These are phyloP conservation scores for Austropuccinia psidii DNA, from an alignment of 1,284 basidiomycete species.

Conservation along the genomic window DNA sequence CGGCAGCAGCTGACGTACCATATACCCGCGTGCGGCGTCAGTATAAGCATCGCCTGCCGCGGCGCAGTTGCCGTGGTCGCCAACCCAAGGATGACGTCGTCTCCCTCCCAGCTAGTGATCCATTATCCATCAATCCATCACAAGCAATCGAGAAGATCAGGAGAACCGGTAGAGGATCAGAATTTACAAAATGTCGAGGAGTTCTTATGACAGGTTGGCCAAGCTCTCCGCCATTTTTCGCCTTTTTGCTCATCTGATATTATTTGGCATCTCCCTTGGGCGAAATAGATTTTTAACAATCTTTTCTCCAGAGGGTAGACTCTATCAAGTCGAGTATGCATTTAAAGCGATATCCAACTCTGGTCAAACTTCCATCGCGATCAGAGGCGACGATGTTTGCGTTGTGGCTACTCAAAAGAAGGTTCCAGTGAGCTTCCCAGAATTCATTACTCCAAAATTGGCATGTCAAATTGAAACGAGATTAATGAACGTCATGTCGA, in stretches of 20 bases:
- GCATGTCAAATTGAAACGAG: neutral
- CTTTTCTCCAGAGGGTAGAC: constrained; percentile 51
- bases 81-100: too few species aligned
- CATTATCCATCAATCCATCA: too few species aligned
- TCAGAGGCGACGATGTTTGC: constrained; percentile 85
- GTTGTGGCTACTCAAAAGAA: constrained; percentile 98
- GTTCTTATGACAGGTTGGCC: constrained; percentile 43
- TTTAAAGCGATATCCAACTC: constrained; percentile 99
- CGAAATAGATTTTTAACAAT: constrained; percentile 49
- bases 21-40: too few species aligned
- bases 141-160: too few species aligned
- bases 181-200: constrained; percentile 37
- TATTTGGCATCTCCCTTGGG: neutral
- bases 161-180: too few species aligned
- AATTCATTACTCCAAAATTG: neutral
- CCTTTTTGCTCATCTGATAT: neutral
- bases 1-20: too few species aligned
- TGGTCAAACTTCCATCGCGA: constrained; percentile 85
- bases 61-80: too few species aligned
- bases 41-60: too few species aligned
- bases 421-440: constrained; percentile 63
- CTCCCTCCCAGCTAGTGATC: too few species aligned
- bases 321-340: constrained; percentile 98
- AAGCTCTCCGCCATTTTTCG: neutral
- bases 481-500: neutral